Base-by-base conservation (phyloP, 2,329 filamentous ascomycete genomes). In the Blumeria hordei region DNA sequence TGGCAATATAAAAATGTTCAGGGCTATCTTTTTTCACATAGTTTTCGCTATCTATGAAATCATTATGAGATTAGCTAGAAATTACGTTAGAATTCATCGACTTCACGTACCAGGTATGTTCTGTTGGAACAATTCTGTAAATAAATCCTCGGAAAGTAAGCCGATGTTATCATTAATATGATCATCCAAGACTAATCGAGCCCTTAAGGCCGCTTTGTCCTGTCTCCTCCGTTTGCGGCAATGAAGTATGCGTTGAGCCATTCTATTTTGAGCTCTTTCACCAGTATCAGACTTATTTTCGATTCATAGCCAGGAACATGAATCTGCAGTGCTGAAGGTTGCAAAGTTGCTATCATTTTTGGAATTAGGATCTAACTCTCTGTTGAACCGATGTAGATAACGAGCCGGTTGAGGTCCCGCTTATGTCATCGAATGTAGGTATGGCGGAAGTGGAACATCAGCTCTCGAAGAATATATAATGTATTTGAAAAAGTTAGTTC, bases 91-190 rank as follows among this genome's bases (percentile, higher is more conserved):
- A 4, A 28, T 4, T 28, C 4, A 28, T 28, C 21, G 21, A 28
- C 21, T 28, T 2, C 21, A 28, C 21, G 2, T 2, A 28, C 21
- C 21, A 28, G 21, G 21, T 28, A 28, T 28, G 21, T 28, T 28
- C 21, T 28, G 21, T 28, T 28, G 80, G 69, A 93, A 88, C 54
- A 96, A 74, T 64, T 93, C 84, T 50, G 75, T 72, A 63, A 88
- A 87, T 54, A 98, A 74, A 67, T 94, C 87, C 63, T 87, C 82
- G 11, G 90, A 94, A 54, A 96, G 69, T 59, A 92, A 77, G 59
- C 88, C 92, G 58, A 88, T 75, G 65, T 94, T 86, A 54, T 85
- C 86, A 68, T 83, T 85, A 62, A 94, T 74, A 66, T 84, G 82
- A 65, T 88, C 84, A 67, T 94, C 88, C 56, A 95, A 77, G 39